A percentile compares a stretch with the other conserved stretches of the same genome.
Evolutionary conservation across 345 rosid genomes (phyloP).

Genomic region (Hibiscus syriacus): DNA sequence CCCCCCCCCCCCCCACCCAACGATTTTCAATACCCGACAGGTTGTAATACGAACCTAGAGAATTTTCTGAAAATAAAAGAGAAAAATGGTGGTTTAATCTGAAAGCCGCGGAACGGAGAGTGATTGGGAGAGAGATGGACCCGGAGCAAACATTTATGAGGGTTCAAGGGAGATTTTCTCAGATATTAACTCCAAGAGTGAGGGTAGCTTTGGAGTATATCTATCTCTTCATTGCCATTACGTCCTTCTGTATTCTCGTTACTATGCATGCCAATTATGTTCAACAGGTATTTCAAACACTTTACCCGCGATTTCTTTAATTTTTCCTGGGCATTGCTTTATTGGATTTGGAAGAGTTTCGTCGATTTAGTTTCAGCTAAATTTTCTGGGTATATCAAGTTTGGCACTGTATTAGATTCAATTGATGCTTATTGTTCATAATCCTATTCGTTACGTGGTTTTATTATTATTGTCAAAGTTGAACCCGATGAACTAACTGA

Average conservation of each 20-base stretch:
- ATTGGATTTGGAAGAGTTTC: neutral
- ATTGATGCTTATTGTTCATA: neutral
- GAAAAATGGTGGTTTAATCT: neutral
- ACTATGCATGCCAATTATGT: conserved; percentile 99
- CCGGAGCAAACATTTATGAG: conserved; percentile 95
- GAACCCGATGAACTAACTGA: neutral
- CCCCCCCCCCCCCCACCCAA: too few relatives aligned
- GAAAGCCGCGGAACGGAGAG: neutral
- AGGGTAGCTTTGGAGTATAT: conserved; percentile 84
- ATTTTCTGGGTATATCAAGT: neutral
- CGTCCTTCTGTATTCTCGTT: conserved; percentile 84
- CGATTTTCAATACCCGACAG: neutral
- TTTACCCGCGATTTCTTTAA: neutral
- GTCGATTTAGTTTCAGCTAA: neutral
- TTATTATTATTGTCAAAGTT: neutral
- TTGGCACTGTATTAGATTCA: neutral
- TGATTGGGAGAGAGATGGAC: conserved; percentile 45
- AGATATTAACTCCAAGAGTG: conserved; percentile 68
- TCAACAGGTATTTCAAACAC: conserved; percentile 52
- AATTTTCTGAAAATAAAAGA: neutral
- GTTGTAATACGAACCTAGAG: neutral
- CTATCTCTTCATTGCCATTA: conserved; percentile 68
- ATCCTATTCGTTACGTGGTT: neutral
- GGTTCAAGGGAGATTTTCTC: conserved; percentile 71
- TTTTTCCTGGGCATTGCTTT: neutral